A percentile compares a stretch with the other conserved stretches of the same genome.
Evolutionary conservation across 2,329 filamentous ascomycete species (phyloP).

Genomic region (Lasiodiplodia sp.): DNA sequence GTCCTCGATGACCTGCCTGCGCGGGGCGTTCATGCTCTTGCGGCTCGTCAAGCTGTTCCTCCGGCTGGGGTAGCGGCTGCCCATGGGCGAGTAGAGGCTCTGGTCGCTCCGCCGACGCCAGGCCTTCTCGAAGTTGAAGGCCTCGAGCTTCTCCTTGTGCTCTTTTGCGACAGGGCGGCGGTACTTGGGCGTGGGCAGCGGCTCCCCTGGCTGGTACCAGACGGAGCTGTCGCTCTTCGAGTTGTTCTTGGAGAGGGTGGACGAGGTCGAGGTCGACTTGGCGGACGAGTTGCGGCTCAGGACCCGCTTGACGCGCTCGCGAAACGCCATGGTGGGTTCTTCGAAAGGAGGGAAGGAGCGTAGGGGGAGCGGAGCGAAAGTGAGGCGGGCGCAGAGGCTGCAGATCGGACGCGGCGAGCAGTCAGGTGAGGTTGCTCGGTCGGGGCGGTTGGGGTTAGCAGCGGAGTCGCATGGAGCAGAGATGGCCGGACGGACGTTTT

Average conservation of each 20-base stretch:
- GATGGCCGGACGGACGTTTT: neutral
- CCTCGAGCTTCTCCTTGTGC: constrained; percentile 59
- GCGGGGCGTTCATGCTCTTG: constrained; percentile 40
- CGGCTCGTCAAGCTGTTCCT: constrained; percentile 42
- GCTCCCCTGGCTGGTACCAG: constrained; percentile 60
- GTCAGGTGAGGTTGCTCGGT: constrained; percentile 9
- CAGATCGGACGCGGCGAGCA: constrained; percentile 9
- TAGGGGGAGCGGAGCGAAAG: constrained; percentile 13
- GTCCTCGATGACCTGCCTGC: constrained; percentile 50
- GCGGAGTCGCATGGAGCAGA: constrained; percentile 6
- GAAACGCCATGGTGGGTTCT: constrained; percentile 51
- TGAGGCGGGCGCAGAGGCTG: constrained; percentile 21
- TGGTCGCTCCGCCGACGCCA: constrained; percentile 56
- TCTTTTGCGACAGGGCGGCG: constrained; percentile 57
- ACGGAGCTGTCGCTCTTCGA: constrained; percentile 51
- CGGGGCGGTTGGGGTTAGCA: constrained; percentile 2
- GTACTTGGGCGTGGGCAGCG: constrained; percentile 60
- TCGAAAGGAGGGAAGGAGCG: neutral
- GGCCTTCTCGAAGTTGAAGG: constrained; percentile 55
- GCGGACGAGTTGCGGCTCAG: constrained; percentile 47
- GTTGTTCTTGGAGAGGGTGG: constrained; percentile 38
- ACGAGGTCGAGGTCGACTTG: constrained; percentile 36
- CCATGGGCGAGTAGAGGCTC: constrained; percentile 58
- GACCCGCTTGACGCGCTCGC: constrained; percentile 54
- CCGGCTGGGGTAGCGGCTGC: constrained; percentile 54